Conservation (phyloP, 495 filamentous ascomycete species). For the Collariella sp. region DNA sequence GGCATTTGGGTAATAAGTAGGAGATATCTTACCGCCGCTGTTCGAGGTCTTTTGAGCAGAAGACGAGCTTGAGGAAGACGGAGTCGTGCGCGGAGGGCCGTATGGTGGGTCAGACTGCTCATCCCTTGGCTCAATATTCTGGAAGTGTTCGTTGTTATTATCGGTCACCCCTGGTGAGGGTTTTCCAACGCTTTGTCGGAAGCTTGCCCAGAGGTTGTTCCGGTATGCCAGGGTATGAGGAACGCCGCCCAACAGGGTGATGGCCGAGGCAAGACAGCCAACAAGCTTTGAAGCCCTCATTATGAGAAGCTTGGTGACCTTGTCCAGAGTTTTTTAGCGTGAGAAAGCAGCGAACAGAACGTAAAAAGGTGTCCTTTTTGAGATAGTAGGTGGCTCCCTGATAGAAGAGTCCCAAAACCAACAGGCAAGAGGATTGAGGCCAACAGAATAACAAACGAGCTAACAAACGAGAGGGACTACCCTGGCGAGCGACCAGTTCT, state of each 20-base stretch:
- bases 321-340: background rate
- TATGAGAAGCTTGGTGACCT: slow-evolving; percentile 3
- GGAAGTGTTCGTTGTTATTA: background rate
- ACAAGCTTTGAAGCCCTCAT: slow-evolving; percentile 33
- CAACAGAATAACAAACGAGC: background rate
- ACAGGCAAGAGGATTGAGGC: background rate
- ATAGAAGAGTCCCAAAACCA: background rate
- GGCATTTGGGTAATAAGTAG: background rate
- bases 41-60: background rate
- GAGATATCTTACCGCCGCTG: background rate
- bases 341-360: background rate
- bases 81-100: slow-evolving; percentile 12
- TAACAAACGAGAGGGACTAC: background rate
- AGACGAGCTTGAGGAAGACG: background rate
- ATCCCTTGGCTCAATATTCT: slow-evolving; percentile 9
- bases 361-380: background rate
- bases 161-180: background rate
- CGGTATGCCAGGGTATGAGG: slow-evolving; percentile 23
- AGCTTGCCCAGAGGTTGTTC: slow-evolving; percentile 18
- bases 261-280: slow-evolving; percentile 29
- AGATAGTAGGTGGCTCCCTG: background rate
- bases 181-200: slow-evolving; percentile 19
- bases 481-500: background rate
- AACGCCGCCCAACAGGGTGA: slow-evolving; percentile 25
- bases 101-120: slow-evolving; percentile 34